Evolutionary conservation across 2,329 filamentous ascomycete genomes (phyloP).

Genomic region (Aspergillus melleus): DNA sequence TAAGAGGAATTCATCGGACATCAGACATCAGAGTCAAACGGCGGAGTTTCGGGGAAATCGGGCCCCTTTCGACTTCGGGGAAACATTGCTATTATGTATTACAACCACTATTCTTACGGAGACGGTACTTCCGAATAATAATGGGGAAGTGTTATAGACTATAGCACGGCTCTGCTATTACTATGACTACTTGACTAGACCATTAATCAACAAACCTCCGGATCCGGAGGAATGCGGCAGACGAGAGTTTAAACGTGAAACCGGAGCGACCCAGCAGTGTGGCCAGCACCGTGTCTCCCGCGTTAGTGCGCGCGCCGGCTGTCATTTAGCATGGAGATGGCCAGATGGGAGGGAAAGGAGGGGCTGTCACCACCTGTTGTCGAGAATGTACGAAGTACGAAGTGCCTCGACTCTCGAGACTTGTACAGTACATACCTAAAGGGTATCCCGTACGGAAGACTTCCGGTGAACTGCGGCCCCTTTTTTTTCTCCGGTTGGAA

Average conservation of each 20-base stretch:
- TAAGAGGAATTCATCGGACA: too few relatives aligned
- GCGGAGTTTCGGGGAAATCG: not conserved
- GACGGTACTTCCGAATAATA: too few relatives aligned
- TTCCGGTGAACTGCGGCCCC: not conserved
- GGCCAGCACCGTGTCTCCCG: conserved; percentile 32
- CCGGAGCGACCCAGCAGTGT: conserved; percentile 25
- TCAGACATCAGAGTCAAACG: not conserved
- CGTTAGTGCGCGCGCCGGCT: conserved; percentile 22
- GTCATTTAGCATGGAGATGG: conserved; percentile 9
- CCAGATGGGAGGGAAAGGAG: not conserved
- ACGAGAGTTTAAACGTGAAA: conserved; percentile 27
- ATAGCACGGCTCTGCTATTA: not conserved
- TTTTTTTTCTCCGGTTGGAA: not conserved
- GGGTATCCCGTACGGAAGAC: not conserved
- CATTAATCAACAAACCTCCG: too few relatives aligned
- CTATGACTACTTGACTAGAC: not conserved
- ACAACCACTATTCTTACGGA: too few relatives aligned
- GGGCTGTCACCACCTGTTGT: too few relatives aligned
- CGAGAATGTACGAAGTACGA: too few relatives aligned
- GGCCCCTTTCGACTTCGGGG: not conserved
- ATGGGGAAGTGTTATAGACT: too few relatives aligned
- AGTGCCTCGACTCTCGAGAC: too few relatives aligned
- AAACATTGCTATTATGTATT: not conserved
- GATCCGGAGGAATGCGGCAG: not conserved
- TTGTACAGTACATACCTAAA: too few relatives aligned